These are phyloP conservation scores for Theileria orientalis DNA, from an alignment of 169 alveolate species.

Conservation along the genomic window DNA sequence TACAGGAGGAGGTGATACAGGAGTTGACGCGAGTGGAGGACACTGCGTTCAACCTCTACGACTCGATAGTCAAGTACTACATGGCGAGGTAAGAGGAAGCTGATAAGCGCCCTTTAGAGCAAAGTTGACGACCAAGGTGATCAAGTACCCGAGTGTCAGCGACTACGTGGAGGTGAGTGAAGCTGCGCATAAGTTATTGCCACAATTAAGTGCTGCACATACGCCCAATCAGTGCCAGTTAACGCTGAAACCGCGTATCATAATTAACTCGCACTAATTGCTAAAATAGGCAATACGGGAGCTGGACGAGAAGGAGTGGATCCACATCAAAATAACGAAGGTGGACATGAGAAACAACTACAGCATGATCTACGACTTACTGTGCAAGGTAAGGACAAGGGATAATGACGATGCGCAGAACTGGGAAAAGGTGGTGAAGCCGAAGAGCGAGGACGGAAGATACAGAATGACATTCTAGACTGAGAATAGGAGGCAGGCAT, in stretches of 20 bases:
- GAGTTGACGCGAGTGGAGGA: conserved; percentile 87
- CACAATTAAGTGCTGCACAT: too few relatives aligned
- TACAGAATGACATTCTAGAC: conserved; percentile 76
- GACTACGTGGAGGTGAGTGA: conserved; percentile 81
- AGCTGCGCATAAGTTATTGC: background rate
- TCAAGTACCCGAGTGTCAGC: conserved; percentile 81
- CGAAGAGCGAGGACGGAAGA: conserved; percentile 80
- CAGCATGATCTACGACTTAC: conserved; percentile 85
- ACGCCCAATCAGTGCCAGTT: too few relatives aligned
- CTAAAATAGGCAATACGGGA: conserved; percentile 79
- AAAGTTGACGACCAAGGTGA: conserved; percentile 82
- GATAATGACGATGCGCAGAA: conserved; percentile 39
- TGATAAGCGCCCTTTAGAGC: conserved; percentile 64
- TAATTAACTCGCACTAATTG: too few relatives aligned
- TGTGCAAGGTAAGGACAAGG: conserved; percentile 70
- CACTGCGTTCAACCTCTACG: conserved; percentile 82
- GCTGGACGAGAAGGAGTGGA: conserved; percentile 86
- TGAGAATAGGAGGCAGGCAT: too few relatives aligned
- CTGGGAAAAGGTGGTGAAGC: conserved; percentile 85
- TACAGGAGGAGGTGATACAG: conserved; percentile 88
- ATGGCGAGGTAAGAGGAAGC: conserved; percentile 67
- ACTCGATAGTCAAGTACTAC: conserved; percentile 82
- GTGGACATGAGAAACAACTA: conserved; percentile 88
- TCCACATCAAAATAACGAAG: conserved; percentile 79
- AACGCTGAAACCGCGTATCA: too few relatives aligned